phyloP scores from a whole-genome alignment of 2,329 filamentous ascomycete genomes.

The Ceratocystis colombiana region DNA sequence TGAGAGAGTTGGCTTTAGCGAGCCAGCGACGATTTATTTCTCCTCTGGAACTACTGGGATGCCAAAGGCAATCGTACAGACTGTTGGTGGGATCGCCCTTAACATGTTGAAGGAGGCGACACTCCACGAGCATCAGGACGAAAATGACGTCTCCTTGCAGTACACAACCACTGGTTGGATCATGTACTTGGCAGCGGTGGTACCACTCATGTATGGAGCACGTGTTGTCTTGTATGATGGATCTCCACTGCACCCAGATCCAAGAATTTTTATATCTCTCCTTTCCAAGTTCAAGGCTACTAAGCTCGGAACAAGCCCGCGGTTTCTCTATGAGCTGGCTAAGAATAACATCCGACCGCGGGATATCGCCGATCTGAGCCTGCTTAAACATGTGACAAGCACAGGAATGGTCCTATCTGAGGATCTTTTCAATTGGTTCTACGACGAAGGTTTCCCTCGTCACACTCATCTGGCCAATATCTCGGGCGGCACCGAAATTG shows the following conservation, averaged over 20 bases:
- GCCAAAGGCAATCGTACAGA: constrained; percentile 80
- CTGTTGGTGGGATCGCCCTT: constrained; percentile 53
- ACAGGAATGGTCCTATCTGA: constrained; percentile 78
- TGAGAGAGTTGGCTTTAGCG: constrained; percentile 53
- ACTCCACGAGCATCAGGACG: constrained; percentile 39
- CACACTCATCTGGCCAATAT: constrained; percentile 61
- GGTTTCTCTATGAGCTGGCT: constrained; percentile 65
- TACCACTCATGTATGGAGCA: constrained; percentile 49
- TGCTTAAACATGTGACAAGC: constrained; percentile 51
- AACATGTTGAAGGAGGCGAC: constrained; percentile 48
- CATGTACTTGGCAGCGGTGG: constrained; percentile 63
- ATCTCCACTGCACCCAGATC: constrained; percentile 64
- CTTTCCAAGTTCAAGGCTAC: constrained; percentile 56
- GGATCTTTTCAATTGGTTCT: constrained; percentile 67
- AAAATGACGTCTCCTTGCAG: constrained; percentile 41
- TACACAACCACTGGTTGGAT: constrained; percentile 73
- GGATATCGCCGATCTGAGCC: constrained; percentile 51
- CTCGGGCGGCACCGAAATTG: constrained; percentile 67
- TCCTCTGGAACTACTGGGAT: constrained; percentile 72
- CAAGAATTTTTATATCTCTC: constrained; percentile 52
- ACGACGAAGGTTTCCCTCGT: constrained; percentile 59
- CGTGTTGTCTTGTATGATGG: constrained; percentile 69
- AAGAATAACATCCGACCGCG: constrained; percentile 53
- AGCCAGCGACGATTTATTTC: constrained; percentile 70
- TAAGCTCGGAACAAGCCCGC: constrained; percentile 62